A percentile compares a stretch with the other conserved stretches of the same genome.
phyloP scores from a whole-genome alignment of 2,329 filamentous ascomycete species.

The Didymella sp. region DNA sequence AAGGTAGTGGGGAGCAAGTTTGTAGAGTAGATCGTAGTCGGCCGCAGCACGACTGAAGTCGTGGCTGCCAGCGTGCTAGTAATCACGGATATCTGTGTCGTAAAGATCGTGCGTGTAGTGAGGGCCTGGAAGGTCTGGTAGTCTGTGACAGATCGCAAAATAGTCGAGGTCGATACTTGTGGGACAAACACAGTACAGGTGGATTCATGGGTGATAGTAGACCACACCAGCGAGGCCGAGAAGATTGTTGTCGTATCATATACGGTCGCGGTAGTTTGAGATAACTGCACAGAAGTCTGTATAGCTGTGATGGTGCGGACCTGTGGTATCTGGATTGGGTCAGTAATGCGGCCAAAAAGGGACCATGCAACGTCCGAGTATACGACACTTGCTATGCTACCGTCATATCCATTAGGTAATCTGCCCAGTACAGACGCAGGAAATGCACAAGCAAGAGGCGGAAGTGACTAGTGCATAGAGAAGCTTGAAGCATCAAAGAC shows the following conservation, averaged over 20 bases:
- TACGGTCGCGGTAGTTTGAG: background rate
- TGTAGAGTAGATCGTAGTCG: slow-evolving; percentile 11
- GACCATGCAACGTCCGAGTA: no score
- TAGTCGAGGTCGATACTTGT: background rate
- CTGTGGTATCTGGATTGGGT: background rate
- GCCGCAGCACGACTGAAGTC: slow-evolving; percentile 8
- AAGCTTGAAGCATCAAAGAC: no score
- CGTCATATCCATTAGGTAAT: no score
- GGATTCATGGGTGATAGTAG: background rate
- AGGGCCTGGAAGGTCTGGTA: background rate
- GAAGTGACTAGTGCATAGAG: no score
- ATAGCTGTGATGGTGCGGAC: background rate
- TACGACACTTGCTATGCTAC: no score
- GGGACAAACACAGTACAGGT: background rate
- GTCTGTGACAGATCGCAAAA: background rate
- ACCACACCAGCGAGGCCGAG: background rate
- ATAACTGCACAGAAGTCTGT: background rate
- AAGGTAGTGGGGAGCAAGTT: slow-evolving; percentile 1
- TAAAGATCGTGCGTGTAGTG: slow-evolving; percentile 3
- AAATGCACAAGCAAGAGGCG: no score
- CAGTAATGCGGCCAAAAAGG: no score
- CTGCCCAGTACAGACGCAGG: no score
- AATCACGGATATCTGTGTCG: background rate
- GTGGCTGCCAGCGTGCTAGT: background rate
- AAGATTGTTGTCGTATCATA: background rate